Conservation (phyloP, 345 rosid species). For the Clarkia xantiana region DNA sequence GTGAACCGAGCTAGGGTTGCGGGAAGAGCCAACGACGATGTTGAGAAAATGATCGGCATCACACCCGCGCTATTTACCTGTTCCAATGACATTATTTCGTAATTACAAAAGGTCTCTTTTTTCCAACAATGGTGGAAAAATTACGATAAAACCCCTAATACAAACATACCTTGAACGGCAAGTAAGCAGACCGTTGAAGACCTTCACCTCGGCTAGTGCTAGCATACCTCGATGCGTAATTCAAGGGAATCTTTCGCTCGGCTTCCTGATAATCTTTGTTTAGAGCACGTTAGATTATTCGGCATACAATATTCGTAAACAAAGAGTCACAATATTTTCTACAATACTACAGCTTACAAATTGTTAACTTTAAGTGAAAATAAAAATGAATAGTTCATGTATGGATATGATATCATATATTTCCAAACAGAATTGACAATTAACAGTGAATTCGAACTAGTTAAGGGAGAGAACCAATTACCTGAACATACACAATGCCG, state of each 20-base stretch:
- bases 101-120: too few species aligned
- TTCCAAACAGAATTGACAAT: too few species aligned
- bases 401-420: too few species aligned
- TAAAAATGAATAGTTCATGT: too few species aligned
- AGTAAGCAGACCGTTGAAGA: conserved; percentile 81
- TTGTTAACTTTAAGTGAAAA: too few species aligned
- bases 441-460: too few species aligned
- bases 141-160: neutral
- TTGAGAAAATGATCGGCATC: conserved; percentile 95
- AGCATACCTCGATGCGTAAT: conserved; percentile 86
- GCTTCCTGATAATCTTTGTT: conserved; percentile 75
- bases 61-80: conserved; percentile 95
- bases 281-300: conserved; percentile 11
- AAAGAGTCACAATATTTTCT: too few species aligned
- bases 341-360: neutral
- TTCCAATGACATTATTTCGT: neutral
- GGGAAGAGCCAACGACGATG: conserved; percentile 91
- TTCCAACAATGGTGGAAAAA: too few species aligned
- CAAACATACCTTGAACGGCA: conserved; percentile 89
- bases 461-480: too few species aligned
- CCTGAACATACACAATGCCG: conserved; percentile 97
- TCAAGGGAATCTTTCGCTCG: conserved; percentile 94
- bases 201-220: conserved; percentile 71
- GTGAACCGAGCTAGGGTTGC: conserved; percentile 88
- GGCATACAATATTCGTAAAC: too few species aligned